Evolutionary conservation across 176 grass and related monocot species (phyloP).

Genomic region (Cenchrus americanus): DNA sequence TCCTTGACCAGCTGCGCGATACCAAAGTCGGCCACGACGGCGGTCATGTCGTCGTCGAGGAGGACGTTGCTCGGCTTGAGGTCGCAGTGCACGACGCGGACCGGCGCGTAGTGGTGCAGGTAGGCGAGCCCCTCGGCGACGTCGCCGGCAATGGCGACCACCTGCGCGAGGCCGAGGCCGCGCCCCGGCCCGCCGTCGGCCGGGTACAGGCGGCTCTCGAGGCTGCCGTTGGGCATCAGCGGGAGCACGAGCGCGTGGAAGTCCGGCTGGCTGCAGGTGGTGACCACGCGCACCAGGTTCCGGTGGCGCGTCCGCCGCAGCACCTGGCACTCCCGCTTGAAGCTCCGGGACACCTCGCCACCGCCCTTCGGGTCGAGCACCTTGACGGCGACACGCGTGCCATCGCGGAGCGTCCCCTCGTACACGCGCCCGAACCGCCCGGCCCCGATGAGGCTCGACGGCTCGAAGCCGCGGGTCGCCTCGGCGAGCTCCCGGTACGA

Average conservation of each 20-base stretch:
- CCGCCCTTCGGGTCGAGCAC: slow-evolving; percentile 78
- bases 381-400: slow-evolving; percentile 77
- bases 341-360: slow-evolving; percentile 70
- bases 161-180: slow-evolving; percentile 48
- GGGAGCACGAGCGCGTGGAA: slow-evolving; percentile 94
- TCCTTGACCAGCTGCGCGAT: slow-evolving; percentile 67
- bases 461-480: slow-evolving; percentile 80
- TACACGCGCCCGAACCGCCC: slow-evolving; percentile 80
- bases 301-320: slow-evolving; percentile 84
- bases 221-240: slow-evolving; percentile 85
- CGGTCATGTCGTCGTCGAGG: slow-evolving; percentile 85
- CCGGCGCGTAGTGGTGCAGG: slow-evolving; percentile 82
- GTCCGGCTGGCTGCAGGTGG: slow-evolving; percentile 81
- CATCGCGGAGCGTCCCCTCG: slow-evolving; percentile 70
- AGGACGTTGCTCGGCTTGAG: slow-evolving; percentile 95
- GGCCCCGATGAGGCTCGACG: slow-evolving; percentile 63
- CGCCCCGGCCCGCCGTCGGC: slow-evolving; percentile 23
- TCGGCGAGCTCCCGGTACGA: slow-evolving; percentile 76
- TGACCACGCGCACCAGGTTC: slow-evolving; percentile 90
- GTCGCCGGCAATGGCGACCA: slow-evolving; percentile 73
- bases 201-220: slow-evolving; percentile 74
- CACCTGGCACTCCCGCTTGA: slow-evolving; percentile 89
- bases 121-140: slow-evolving; percentile 89
- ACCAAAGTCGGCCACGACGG: slow-evolving; percentile 86
- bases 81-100: slow-evolving; percentile 86